Evolutionary conservation across 768 basidiomycete genomes (phyloP).

Genomic region (Guyanaporus albipodus): DNA sequence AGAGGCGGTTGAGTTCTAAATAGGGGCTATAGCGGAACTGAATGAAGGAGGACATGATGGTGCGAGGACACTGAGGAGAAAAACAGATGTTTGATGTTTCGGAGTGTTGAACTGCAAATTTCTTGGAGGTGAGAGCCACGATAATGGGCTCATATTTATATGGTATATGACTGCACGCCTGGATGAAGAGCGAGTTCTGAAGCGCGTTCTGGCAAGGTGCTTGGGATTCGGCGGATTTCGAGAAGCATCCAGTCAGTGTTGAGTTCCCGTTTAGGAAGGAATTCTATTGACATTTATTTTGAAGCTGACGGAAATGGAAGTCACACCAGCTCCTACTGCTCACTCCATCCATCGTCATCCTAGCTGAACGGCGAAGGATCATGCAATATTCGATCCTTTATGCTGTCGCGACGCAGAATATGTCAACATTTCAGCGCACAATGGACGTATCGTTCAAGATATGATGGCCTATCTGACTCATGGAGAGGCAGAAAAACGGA

Average conservation of each 20-base stretch:
- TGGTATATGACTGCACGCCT: not conserved
- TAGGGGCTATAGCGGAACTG: conserved; percentile 4
- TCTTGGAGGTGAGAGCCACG: not conserved
- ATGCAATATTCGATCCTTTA: no score
- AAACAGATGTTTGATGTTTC: not conserved
- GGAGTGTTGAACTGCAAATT: not conserved
- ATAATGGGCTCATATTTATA: not conserved
- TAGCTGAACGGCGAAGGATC: no score
- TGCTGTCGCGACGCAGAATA: no score
- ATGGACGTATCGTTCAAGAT: no score
- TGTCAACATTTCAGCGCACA: no score
- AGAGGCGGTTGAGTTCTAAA: not conserved
- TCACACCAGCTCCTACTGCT: no score
- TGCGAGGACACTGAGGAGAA: not conserved
- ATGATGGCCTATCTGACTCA: no score
- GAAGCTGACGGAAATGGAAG: not conserved
- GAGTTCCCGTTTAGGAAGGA: not conserved
- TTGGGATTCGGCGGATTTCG: not conserved
- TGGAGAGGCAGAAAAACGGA: no score
- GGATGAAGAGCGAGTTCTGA: not conserved
- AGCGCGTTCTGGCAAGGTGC: not conserved
- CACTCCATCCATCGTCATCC: no score
- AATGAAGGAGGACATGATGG: conserved; percentile 2
- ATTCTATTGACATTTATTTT: not conserved
- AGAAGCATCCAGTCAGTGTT: not conserved